Conservation (phyloP, 1,284 basidiomycete genomes). For the Ceratobasidium sp. region DNA sequence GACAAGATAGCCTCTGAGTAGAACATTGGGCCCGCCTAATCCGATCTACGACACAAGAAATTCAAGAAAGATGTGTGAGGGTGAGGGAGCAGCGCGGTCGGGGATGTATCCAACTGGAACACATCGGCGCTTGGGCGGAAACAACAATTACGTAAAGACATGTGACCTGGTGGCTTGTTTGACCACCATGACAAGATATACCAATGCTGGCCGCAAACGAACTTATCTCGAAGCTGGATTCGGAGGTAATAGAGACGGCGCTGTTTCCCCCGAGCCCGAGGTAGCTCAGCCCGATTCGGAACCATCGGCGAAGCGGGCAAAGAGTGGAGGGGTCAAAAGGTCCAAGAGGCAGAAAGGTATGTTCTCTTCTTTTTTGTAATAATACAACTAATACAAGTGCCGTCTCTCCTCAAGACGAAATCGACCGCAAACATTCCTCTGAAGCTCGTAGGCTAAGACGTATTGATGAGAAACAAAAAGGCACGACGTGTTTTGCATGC, state of each 20-base stretch:
- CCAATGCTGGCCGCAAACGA: conserved; percentile 72
- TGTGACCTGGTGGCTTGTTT: not conserved
- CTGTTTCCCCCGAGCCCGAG: not conserved
- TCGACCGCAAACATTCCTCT: conserved; percentile 52
- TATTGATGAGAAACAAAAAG: conserved; percentile 62
- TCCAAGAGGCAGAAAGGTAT: conserved; percentile 42
- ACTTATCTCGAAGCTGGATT: conserved; percentile 72
- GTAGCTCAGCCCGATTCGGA: conserved; percentile 34
- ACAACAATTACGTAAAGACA: conserved; percentile 33
- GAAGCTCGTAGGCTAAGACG: conserved; percentile 73
- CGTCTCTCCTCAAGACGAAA: conserved; percentile 39
- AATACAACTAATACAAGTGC: not conserved
- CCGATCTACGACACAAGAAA: conserved; percentile 5
- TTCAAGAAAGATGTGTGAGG: conserved; percentile 22
- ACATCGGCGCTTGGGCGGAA: conserved; percentile 18
- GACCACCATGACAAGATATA: conserved; percentile 69
- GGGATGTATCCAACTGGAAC: conserved; percentile 32
- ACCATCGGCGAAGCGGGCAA: conserved; percentile 45
- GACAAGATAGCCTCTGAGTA: conserved; percentile 93
- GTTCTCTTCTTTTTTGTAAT: conserved; percentile 1
- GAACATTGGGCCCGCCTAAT: conserved; percentile 58
- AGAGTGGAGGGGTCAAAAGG: conserved; percentile 46
- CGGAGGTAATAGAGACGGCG: conserved; percentile 46
- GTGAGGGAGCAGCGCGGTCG: not conserved
- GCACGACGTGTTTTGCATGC: conserved; percentile 87